phyloP scores from a whole-genome alignment of 2,329 filamentous ascomycete species.

The Colletotrichum tabaci region DNA sequence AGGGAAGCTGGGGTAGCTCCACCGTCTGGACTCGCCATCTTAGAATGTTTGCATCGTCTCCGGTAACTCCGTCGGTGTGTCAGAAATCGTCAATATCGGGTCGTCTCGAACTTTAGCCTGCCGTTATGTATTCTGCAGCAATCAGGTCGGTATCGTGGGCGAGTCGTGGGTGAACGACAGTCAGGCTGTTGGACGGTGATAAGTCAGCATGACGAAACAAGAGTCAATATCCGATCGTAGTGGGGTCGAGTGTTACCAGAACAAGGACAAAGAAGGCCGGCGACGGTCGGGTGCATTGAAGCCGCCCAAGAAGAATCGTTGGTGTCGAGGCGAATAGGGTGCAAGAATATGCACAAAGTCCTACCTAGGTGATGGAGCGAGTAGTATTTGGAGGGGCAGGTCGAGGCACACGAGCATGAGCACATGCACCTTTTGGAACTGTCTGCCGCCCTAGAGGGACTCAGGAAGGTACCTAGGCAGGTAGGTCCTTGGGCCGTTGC shows the following conservation, averaged over 20 bases:
- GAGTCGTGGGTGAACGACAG: constrained; percentile 32
- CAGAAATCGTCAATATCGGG: background rate
- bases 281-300: constrained; percentile 9
- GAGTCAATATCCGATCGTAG: constrained; percentile 35
- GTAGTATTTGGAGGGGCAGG: constrained; percentile 40
- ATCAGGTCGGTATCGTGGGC: constrained; percentile 38
- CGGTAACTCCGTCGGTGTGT: constrained; percentile 10
- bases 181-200: constrained; percentile 35
- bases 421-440: constrained; percentile 38
- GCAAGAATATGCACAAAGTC: constrained; percentile 11
- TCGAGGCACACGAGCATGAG: constrained; percentile 40
- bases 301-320: background rate
- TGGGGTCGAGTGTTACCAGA: constrained; percentile 39
- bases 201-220: constrained; percentile 44
- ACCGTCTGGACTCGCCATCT: constrained; percentile 53
- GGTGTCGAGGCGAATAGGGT: constrained; percentile 14
- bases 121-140: constrained; percentile 15
- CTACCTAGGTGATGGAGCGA: constrained; percentile 10
- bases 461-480: constrained; percentile 4
- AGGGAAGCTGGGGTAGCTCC: constrained; percentile 45
- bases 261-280: constrained; percentile 8
- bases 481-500: too few relatives aligned
- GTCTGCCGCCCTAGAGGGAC: constrained; percentile 22
- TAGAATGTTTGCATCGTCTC: constrained; percentile 46
- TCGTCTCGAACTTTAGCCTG: constrained; percentile 3